A percentile compares a stretch with the other conserved stretches of the same genome.
phyloP scores from a whole-genome alignment of 371 early-diverging fungal genomes.

The Mortierella sp. region DNA sequence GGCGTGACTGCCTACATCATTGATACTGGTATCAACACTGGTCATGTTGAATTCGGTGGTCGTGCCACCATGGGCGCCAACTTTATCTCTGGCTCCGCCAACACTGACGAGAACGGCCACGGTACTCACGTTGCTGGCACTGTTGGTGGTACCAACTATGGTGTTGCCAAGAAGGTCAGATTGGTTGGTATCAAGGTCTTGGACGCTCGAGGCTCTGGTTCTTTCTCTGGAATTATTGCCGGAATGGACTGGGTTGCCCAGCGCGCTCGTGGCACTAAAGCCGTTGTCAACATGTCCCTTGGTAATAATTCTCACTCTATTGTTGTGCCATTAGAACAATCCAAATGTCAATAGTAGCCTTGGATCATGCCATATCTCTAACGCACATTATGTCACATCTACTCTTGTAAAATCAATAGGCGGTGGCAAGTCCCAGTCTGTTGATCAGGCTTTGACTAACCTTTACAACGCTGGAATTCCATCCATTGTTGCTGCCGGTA shows the following conservation, averaged over 20 bases:
- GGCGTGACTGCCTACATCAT: conserved; percentile 65
- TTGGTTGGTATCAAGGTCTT: conserved; percentile 78
- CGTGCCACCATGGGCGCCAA: conserved; percentile 63
- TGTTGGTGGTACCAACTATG: conserved; percentile 70
- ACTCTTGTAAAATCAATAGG: conserved; percentile 45
- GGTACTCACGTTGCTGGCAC: conserved; percentile 84
- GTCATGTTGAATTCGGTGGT: conserved; percentile 65
- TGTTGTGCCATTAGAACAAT: neutral
- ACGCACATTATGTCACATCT: conserved; percentile 13
- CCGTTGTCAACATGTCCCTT: conserved; percentile 72
- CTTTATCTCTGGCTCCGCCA: conserved; percentile 49
- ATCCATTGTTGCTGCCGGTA: conserved; percentile 84
- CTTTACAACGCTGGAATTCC: conserved; percentile 64
- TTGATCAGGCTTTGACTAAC: conserved; percentile 60
- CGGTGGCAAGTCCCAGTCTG: conserved; percentile 61
- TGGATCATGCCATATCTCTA: neutral
- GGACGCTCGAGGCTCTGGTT: conserved; percentile 64
- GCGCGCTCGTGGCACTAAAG: conserved; percentile 60
- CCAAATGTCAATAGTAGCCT: no score
- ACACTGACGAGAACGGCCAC: conserved; percentile 65
- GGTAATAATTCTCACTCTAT: conserved; percentile 9
- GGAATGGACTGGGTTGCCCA: conserved; percentile 78
- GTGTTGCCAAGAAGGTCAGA: conserved; percentile 74
- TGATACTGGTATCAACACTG: conserved; percentile 67
- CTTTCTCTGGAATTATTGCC: conserved; percentile 73